A percentile compares a stretch with the other conserved stretches of the same genome.
These are phyloP conservation scores for Phaeosphaeria sp. DNA, from an alignment of 2,329 filamentous ascomycete species.

Conservation along the genomic window DNA sequence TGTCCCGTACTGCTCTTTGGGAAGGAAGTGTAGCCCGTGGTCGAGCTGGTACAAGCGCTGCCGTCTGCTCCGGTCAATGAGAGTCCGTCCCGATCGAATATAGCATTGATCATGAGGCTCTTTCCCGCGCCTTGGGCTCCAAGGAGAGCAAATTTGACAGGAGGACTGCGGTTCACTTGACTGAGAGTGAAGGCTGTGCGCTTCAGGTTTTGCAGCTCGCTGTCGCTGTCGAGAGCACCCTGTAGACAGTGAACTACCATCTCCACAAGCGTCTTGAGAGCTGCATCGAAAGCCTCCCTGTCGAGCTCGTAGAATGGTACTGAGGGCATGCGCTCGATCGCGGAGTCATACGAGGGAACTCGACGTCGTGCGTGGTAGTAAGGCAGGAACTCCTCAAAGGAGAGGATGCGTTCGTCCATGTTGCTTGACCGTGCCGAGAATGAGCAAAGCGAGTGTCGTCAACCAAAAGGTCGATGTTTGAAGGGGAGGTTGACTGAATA, in stretches of 20 bases:
- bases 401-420: neutral
- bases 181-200: slow-evolving; percentile 7
- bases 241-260: neutral
- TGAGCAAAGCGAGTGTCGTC: too few species aligned
- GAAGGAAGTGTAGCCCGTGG: slow-evolving; percentile 16
- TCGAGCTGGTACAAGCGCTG: slow-evolving; percentile 24
- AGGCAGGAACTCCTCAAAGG: neutral
- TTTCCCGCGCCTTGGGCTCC: slow-evolving; percentile 34
- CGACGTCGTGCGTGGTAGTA: neutral
- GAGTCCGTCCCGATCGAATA: slow-evolving; percentile 23
- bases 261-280: neutral
- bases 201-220: slow-evolving; percentile 19
- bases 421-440: too few species aligned
- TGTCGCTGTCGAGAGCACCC: slow-evolving; percentile 5
- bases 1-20: neutral
- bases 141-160: slow-evolving; percentile 21
- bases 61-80: slow-evolving; percentile 30
- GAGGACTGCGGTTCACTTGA: slow-evolving; percentile 10
- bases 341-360: neutral
- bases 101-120: slow-evolving; percentile 21
- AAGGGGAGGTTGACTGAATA: too few species aligned
- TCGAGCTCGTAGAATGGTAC: neutral
- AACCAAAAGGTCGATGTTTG: too few species aligned
- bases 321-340: neutral
- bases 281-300: neutral